Evolutionary conservation across 768 basidiomycete species (phyloP).

Genomic region (Podaxis rugospora): DNA sequence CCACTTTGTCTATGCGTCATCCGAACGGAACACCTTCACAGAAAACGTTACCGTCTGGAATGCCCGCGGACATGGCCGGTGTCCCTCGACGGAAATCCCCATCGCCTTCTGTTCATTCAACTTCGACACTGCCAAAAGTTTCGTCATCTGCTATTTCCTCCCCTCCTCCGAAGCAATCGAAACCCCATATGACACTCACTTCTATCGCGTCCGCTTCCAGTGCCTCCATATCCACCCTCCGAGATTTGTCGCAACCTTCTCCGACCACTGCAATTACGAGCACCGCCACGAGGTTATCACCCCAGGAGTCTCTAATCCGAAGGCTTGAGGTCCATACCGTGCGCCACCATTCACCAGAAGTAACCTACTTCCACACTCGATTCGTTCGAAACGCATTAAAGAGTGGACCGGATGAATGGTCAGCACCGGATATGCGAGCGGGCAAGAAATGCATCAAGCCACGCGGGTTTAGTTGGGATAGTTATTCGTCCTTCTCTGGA

Average conservation of each 20-base stretch:
- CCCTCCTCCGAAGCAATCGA: not conserved
- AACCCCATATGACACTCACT: not conserved
- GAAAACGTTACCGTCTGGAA: not conserved
- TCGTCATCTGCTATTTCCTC: not conserved
- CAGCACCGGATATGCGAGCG: not conserved
- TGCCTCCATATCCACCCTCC: not conserved
- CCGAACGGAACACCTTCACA: not conserved
- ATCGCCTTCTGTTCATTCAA: not conserved
- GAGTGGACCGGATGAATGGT: not conserved
- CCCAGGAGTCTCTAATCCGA: not conserved
- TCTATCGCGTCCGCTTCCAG: not conserved
- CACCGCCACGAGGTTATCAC: not conserved
- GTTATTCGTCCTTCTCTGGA: not conserved
- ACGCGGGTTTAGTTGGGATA: not conserved
- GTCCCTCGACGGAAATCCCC: not conserved
- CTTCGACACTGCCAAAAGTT: not conserved
- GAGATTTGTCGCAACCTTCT: not conserved
- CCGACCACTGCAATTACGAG: not conserved
- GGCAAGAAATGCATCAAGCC: not conserved
- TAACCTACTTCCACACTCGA: slow-evolving; percentile 2
- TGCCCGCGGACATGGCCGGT: not conserved
- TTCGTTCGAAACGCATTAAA: not conserved
- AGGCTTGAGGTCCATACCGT: not conserved
- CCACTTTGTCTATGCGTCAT: not conserved
- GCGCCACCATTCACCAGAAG: not conserved